phyloP scores from a whole-genome alignment of 257 asterid species.

The Ehretia macrophylla region DNA sequence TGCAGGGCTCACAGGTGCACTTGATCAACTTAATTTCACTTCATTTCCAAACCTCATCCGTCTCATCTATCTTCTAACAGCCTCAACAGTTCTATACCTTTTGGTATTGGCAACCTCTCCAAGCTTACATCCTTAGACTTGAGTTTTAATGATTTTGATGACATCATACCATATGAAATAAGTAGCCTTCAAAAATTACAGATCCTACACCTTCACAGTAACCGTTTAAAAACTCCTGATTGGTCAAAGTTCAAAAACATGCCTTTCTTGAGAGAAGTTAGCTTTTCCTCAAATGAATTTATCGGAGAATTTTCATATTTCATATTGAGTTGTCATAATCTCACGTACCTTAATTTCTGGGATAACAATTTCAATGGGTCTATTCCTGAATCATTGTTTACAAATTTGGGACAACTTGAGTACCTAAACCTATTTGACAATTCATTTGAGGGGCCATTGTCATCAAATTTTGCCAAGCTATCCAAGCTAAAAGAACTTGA shows the following conservation, averaged over 20 bases:
- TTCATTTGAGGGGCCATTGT: conserved; percentile 46
- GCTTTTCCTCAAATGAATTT: conserved; percentile 40
- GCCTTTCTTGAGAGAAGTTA: conserved; percentile 43
- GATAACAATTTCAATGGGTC: conserved; percentile 53
- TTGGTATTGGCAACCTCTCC: too few relatives aligned
- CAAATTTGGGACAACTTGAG: conserved; percentile 44
- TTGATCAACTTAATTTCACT: too few relatives aligned
- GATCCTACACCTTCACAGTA: too few relatives aligned
- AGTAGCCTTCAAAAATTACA: too few relatives aligned
- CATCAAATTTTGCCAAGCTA: conserved; percentile 43
- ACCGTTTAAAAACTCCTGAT: too few relatives aligned
- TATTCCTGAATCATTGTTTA: conserved; percentile 55
- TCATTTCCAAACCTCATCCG: too few relatives aligned
- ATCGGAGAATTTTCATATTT: conserved; percentile 53
- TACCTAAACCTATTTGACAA: conserved; percentile 44
- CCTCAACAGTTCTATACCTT: too few relatives aligned
- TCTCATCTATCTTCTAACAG: too few relatives aligned
- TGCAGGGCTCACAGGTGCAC: conserved; percentile 32
- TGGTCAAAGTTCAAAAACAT: too few relatives aligned
- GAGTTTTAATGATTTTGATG: too few relatives aligned
- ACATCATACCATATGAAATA: too few relatives aligned
- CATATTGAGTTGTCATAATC: conserved; percentile 44
- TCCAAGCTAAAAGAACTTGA: conserved; percentile 44
- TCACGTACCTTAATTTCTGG: conserved; percentile 54
- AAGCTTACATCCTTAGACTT: too few relatives aligned